A percentile compares a stretch with the other conserved stretches of the same genome.
Evolutionary conservation across 192 early-diverging fungal species (phyloP).

Genomic region (Chytriomyces confervae): DNA sequence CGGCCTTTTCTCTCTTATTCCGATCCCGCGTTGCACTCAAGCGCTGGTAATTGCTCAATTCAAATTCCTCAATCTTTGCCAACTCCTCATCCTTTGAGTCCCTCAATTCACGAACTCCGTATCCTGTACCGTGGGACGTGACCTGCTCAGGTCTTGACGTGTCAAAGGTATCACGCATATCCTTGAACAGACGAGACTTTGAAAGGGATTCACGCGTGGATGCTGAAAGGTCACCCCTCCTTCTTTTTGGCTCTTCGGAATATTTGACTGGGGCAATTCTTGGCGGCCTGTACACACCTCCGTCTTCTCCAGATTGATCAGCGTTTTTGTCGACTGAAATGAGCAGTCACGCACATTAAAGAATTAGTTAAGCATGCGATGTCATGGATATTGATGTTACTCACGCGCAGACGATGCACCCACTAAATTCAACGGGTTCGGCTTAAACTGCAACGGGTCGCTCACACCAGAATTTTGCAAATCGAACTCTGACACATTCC

Average conservation of each 20-base stretch:
- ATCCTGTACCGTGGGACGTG: conserved; percentile 38
- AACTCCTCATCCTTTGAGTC: conserved; percentile 33
- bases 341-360: conserved; percentile 10
- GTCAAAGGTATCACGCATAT: conserved; percentile 33
- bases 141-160: conserved; percentile 34
- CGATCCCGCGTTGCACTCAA: conserved; percentile 28
- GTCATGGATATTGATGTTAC: background rate
- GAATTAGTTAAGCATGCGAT: background rate
- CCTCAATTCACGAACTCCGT: conserved; percentile 28
- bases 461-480: conserved; percentile 16
- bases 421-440: conserved; percentile 77
- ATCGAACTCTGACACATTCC: background rate
- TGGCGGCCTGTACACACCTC: conserved; percentile 80
- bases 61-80: conserved; percentile 33
- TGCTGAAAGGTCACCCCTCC: background rate
- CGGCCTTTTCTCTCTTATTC: conserved; percentile 32
- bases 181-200: conserved; percentile 32
- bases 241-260: conserved; percentile 67
- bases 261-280: conserved; percentile 84
- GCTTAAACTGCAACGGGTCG: conserved; percentile 89
- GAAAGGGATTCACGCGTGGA: conserved; percentile 19
- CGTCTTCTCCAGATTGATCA: conserved; percentile 45
- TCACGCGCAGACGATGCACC: conserved; percentile 29
- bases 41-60: conserved; percentile 26
- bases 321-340: conserved; percentile 37